phyloP scores from a whole-genome alignment of 2,329 filamentous ascomycete species.

The Scorias spongiosa region DNA sequence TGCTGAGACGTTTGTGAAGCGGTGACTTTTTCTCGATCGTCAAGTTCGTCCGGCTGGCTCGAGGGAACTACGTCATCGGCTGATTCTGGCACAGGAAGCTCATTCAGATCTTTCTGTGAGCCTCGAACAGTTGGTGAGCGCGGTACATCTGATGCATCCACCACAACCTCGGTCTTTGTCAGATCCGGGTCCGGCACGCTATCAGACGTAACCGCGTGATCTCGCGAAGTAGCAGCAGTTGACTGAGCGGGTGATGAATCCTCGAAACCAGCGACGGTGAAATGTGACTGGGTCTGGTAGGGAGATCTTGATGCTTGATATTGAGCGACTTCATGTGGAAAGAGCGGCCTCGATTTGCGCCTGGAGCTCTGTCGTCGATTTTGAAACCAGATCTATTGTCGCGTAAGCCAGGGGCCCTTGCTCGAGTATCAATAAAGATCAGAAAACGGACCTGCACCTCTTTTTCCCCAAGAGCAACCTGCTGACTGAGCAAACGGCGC shows the following conservation, averaged over 20 bases:
- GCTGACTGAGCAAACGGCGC: conserved; percentile 68
- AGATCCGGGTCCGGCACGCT: not conserved
- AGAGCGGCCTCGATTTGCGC: conserved; percentile 70
- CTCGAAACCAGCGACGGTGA: not conserved
- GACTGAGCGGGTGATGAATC: not conserved
- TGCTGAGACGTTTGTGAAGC: not conserved
- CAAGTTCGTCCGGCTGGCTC: not conserved
- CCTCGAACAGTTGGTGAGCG: no score
- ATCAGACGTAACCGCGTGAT: not conserved
- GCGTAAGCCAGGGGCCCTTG: conserved; percentile 1
- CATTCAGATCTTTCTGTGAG: no score
- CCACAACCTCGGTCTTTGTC: no score
- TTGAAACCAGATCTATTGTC: conserved; percentile 82
- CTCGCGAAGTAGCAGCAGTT: not conserved
- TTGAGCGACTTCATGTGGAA: conserved; percentile 54
- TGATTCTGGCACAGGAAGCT: no score
- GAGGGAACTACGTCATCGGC: not conserved
- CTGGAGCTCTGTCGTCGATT: conserved; percentile 87
- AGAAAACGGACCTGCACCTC: conserved; percentile 68
- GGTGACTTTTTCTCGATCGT: not conserved
- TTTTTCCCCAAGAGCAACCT: conserved; percentile 81
- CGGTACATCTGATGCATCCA: no score
- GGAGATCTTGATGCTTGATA: conserved; percentile 17
- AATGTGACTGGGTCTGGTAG: not conserved
- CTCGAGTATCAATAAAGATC: not conserved